Base-by-base conservation (phyloP, 257 asterid genomes). In the Nicotiana undulata region DNA sequence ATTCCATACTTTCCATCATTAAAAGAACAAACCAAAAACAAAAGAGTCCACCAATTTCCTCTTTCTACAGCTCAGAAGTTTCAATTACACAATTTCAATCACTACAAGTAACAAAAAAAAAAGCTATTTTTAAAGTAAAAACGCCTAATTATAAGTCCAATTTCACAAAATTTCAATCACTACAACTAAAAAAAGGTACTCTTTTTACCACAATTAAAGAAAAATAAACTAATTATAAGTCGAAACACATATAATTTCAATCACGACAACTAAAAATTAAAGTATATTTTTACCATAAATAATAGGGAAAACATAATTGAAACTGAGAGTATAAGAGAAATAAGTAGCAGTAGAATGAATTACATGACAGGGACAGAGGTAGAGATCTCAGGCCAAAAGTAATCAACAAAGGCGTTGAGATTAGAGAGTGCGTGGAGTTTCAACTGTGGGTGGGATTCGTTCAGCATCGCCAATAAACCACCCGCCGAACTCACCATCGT, bases 341-440 rank as follows among this genome's bases (percentile, higher is more conserved):
- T 12, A 17, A 9, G 58, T 51, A 51, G 29, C 31, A 3, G 65
- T 63, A 31, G 63, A 29, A 40, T 40, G 60, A 17, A 66, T 49
- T 92, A 95, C 99, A 93, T 92, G 79, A 89, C 84, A 2, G 93
- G 95, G 26, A 92, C 97, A 24, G 93, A 91, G 24, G 97, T 92
- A 59, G 99, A 91, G 87, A 95, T 95, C 93, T 95, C 98, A 17
- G 93, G 98, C 97, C 98, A 95, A 85, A 90, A 92, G 88, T 83
- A 89, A 86, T 91, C 96, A 8, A 93, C 99, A 24, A 87, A 88
- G 6, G 94, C 80, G 75, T 95, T 95, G 79, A 95, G 95, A 88
- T 95, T 90, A 4, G 94, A 79, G 28, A 95, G 97, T 9, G 98
- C 99, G 85, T 95, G 98, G 8, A 92, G 88, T 86, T 92, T 92